These are phyloP conservation scores for Vanrija pseudolonga DNA, from an alignment of 1,284 basidiomycete species.

Conservation along the genomic window DNA sequence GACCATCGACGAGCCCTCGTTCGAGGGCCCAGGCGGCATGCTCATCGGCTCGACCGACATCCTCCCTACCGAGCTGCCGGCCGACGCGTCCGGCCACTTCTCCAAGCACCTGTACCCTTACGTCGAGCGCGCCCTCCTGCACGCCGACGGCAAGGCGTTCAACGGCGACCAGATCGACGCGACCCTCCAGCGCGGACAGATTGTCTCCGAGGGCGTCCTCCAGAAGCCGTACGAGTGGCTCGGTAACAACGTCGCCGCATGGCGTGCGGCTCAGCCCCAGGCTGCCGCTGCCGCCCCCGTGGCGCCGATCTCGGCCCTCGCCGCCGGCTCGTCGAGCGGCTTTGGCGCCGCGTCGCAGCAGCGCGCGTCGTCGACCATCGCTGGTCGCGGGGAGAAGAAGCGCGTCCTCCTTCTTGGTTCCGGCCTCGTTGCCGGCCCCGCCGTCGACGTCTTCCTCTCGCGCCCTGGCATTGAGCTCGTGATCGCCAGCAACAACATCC, in stretches of 20 bases:
- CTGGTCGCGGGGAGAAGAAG: constrained; percentile 53
- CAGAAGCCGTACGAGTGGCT: constrained; percentile 61
- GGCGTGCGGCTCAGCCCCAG: constrained; percentile 21
- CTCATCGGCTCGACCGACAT: constrained; percentile 85
- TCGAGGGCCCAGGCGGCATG: constrained; percentile 55
- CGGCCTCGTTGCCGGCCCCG: constrained; percentile 86
- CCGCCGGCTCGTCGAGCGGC: neutral
- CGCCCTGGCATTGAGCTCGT: constrained; percentile 62
- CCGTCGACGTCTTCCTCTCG: constrained; percentile 66
- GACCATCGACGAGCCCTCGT: constrained; percentile 71
- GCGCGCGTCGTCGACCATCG: neutral
- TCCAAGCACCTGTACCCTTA: constrained; percentile 65
- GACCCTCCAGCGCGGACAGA: constrained; percentile 64
- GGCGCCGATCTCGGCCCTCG: neutral
- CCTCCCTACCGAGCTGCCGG: constrained; percentile 71
- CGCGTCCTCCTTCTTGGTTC: constrained; percentile 78
- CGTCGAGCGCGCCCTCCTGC: constrained; percentile 54
- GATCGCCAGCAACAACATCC: constrained; percentile 68
- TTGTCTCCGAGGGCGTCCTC: constrained; percentile 63
- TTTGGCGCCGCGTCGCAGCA: constrained; percentile 1
- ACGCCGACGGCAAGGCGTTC: constrained; percentile 19
- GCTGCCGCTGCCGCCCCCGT: neutral
- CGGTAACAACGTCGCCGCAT: constrained; percentile 54
- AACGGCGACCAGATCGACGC: constrained; percentile 37
- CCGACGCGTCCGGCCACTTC: constrained; percentile 75